phyloP scores from a whole-genome alignment of 192 early-diverging fungal genomes.

The Phycomyces nitens region DNA sequence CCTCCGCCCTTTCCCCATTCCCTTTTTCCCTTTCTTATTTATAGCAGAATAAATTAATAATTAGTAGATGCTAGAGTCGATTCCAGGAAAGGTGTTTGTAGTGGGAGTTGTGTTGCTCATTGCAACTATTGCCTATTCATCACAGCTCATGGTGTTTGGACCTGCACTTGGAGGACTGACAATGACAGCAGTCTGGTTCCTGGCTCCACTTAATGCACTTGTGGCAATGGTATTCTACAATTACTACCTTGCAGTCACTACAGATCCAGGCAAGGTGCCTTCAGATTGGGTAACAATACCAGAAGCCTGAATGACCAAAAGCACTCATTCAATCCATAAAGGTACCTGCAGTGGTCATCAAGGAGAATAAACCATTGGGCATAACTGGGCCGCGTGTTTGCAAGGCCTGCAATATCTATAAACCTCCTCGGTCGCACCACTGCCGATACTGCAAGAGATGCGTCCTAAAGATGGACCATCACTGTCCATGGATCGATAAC shows the following conservation, averaged over 20 bases:
- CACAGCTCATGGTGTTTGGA: conserved; percentile 33
- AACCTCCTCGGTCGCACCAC: conserved; percentile 78
- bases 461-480: conserved; percentile 91
- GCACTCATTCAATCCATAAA: not conserved
- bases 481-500: conserved; percentile 90
- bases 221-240: conserved; percentile 79
- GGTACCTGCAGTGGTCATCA: conserved; percentile 8
- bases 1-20: not conserved
- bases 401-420: conserved; percentile 55
- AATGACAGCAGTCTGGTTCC: conserved; percentile 21
- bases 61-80: conserved; percentile 20
- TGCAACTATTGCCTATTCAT: conserved; percentile 31
- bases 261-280: conserved; percentile 79
- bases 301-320: not conserved
- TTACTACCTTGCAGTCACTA: conserved; percentile 78
- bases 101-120: conserved; percentile 26
- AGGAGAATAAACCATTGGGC: conserved; percentile 48
- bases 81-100: conserved; percentile 34
- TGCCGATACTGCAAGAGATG: conserved; percentile 75
- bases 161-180: conserved; percentile 15
- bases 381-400: conserved; percentile 72
- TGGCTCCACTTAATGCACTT: conserved; percentile 73
- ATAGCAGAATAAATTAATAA: too few species aligned
- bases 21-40: not conserved
- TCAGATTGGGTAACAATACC: conserved; percentile 40